These are phyloP conservation scores for Fimicolochytrium jonesii DNA, from an alignment of 192 early-diverging fungal species.

Conservation along the genomic window DNA sequence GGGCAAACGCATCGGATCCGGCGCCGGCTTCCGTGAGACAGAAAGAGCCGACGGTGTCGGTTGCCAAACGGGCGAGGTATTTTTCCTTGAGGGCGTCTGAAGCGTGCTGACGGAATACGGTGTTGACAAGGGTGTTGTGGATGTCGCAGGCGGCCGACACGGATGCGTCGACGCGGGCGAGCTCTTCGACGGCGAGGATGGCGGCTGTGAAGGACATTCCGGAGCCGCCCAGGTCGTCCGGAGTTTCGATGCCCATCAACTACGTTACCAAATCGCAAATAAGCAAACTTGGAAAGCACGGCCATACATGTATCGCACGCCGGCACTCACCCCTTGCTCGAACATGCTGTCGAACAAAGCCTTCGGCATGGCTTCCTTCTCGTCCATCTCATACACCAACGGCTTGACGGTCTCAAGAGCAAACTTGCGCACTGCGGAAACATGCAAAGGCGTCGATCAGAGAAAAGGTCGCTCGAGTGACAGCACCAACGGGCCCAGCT, in stretches of 20 bases:
- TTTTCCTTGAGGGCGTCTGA: conserved; percentile 68
- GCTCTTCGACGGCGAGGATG: conserved; percentile 12
- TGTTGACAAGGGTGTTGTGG: conserved; percentile 95
- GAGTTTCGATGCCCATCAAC: conserved; percentile 92
- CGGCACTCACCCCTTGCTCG: conserved; percentile 74
- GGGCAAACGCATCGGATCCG: conserved; percentile 91
- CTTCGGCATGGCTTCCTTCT: conserved; percentile 77
- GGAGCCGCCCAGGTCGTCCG: conserved; percentile 73
- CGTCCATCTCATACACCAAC: conserved; percentile 88
- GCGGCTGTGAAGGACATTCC: conserved; percentile 66
- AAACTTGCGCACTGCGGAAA: conserved; percentile 67
- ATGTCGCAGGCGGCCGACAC: conserved; percentile 90
- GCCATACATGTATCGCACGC: not conserved
- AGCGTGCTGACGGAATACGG: conserved; percentile 82
- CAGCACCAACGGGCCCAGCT: too few relatives aligned
- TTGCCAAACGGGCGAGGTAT: conserved; percentile 81
- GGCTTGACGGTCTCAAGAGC: conserved; percentile 80
- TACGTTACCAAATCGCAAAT: not conserved
- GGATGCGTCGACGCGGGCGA: conserved; percentile 66
- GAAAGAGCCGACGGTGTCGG: conserved; percentile 85
- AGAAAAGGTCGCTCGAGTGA: not conserved
- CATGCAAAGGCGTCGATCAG: not conserved
- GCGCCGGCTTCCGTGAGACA: conserved; percentile 90
- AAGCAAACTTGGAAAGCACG: not conserved
- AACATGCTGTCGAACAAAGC: conserved; percentile 78